Conservation (phyloP, 495 filamentous ascomycete genomes). For the Cercophora sp. region DNA sequence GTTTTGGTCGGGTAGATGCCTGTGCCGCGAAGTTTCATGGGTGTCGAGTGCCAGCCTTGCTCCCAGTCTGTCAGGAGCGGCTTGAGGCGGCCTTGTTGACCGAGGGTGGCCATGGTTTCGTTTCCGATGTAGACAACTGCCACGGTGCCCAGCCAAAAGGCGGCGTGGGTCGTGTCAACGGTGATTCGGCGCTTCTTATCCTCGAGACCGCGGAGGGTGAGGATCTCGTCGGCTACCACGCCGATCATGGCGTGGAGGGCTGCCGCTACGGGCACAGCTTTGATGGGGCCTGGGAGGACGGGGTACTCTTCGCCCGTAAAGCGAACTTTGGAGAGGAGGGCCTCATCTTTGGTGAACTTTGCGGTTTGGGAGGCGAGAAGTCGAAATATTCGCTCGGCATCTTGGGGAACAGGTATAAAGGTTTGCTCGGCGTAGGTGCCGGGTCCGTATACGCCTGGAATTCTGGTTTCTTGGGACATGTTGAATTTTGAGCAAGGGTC, state of each 20-base stretch:
- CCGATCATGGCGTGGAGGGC: slow-evolving; percentile 28
- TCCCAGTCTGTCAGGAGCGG: slow-evolving; percentile 18
- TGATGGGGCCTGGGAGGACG: slow-evolving; percentile 27
- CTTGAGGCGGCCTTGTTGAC: slow-evolving; percentile 2
- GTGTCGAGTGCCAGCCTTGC: slow-evolving; percentile 11
- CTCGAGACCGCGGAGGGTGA: slow-evolving; percentile 15
- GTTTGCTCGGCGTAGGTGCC: slow-evolving; percentile 21
- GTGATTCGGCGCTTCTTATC: slow-evolving; percentile 5
- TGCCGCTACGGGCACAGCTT: slow-evolving; percentile 24
- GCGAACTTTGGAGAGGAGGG: slow-evolving; percentile 16
- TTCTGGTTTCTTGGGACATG: slow-evolving; percentile 1
- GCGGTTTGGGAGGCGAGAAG: slow-evolving; percentile 20
- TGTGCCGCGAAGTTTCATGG: slow-evolving; percentile 14
- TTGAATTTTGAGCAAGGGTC: too few relatives aligned
- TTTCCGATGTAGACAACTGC: slow-evolving; percentile 14
- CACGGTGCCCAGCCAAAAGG: slow-evolving; percentile 20
- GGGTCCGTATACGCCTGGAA: slow-evolving; percentile 23
- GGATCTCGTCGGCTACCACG: slow-evolving; percentile 27
- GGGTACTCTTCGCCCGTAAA: slow-evolving; percentile 25
- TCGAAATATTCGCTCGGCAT: slow-evolving; percentile 23
- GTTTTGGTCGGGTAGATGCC: slow-evolving; percentile 23
- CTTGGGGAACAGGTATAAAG: slow-evolving; percentile 17
- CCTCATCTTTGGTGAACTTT: slow-evolving; percentile 21
- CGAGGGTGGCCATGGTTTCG: slow-evolving; percentile 1
- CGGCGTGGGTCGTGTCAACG: slow-evolving; percentile 26